Base-by-base conservation (phyloP, 176 grass and related monocot genomes). In the Raddia distichophylla region DNA sequence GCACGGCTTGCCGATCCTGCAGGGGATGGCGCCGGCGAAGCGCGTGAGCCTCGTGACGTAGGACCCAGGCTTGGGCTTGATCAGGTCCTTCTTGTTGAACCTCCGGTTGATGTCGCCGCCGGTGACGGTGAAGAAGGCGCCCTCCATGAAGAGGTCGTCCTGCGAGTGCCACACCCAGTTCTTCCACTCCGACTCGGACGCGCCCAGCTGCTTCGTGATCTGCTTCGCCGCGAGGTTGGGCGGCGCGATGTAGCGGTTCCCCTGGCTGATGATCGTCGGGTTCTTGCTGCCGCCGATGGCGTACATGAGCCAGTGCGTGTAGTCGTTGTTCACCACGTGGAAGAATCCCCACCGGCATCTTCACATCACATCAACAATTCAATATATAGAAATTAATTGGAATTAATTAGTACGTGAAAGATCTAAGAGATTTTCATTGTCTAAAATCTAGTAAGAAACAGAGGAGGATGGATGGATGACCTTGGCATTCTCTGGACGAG, bases 221-320 rank as follows among this genome's bases (percentile, higher is more conserved):
- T 89, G 83, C 83, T 97, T 97, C 0, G 94, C 94, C 3, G 89
- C 81, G 0, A 82, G 45, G 82, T 87, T 97, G 0, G 94, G 84
- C 60, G 91, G 94, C 6, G 94, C 94, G 42, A 90, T 89, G 89
- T 90, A 97, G 3, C 94, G 77, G 89, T 97, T 97, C 3, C 89
- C 94, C 73, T 97, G 94, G 82, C 91, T 93, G 75, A 97, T 90
- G 79, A 94, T 97, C 7, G 89, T 97, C 3, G 94, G 94, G 10
- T 85, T 71, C 74, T 94, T 84, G 85, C 94, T 97, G 14, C 94
- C 94, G 53, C 91, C 94, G 60, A 97, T 83, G 52, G 94, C 94
- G 71, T 97, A 94, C 94, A 94, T 97, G 60, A 90, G 77, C 91
- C 94, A 91, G 70, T 97, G 94, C 15, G 94, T 94, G 87, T 97